Percentiles rank a stretch among this genome's conserved stretches.
These are phyloP conservation scores for Pachysolen tannophilus DNA, from an alignment of 805 yeast genomes.

Conservation along the genomic window DNA sequence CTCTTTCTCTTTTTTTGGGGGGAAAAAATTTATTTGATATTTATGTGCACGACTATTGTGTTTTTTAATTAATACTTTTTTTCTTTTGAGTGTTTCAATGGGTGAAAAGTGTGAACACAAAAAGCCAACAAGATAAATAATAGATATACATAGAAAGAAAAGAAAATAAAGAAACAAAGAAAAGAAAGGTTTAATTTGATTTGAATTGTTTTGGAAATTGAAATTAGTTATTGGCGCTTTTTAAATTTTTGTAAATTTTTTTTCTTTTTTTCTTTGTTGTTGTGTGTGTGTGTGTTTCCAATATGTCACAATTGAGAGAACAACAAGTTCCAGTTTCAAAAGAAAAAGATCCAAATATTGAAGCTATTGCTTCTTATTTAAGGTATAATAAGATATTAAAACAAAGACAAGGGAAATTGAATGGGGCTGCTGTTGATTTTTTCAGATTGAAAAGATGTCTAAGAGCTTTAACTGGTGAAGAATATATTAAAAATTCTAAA, in stretches of 20 bases:
- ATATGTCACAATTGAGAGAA: not conserved
- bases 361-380: constrained; percentile 64
- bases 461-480: constrained; percentile 69
- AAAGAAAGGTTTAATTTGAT: not conserved
- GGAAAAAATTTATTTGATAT: too few species aligned
- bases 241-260: not conserved
- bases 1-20: too few species aligned
- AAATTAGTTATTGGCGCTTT: not conserved
- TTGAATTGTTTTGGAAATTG: not conserved
- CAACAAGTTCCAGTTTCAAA: constrained; percentile 5
- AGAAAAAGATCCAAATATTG: constrained; percentile 42
- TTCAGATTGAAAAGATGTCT: constrained; percentile 80
- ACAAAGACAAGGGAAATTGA: constrained; percentile 73
- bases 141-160: not conserved
- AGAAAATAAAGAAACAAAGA: not conserved
- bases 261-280: not conserved
- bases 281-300: too few species aligned
- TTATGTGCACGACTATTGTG: too few species aligned
- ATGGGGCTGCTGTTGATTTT: constrained; percentile 67
- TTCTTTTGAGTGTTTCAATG: too few species aligned
- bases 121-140: too few species aligned
- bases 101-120: too few species aligned
- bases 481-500: constrained; percentile 47
- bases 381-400: constrained; percentile 63
- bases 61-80: too few species aligned